Conservation (phyloP, 495 filamentous ascomycete species). For the Neurospora terricola region DNA sequence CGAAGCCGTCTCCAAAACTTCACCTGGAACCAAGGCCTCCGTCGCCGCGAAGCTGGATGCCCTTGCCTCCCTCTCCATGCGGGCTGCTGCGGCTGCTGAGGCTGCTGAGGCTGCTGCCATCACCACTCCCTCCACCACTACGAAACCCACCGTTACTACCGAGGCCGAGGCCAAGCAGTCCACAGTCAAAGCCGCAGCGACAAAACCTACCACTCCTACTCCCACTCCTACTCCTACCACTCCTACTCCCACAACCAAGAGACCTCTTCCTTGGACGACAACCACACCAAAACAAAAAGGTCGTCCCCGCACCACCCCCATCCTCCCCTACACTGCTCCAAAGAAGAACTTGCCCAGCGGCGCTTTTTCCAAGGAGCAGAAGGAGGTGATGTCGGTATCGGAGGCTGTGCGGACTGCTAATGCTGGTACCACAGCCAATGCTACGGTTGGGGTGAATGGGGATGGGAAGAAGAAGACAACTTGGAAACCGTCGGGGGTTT, state of each 20-base stretch:
- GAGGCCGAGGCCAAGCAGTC: too few species aligned
- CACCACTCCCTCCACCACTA: not conserved
- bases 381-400: not conserved
- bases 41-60: not conserved
- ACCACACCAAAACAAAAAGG: not conserved
- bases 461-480: not conserved
- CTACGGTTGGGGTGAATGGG: not conserved
- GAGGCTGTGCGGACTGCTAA: not conserved
- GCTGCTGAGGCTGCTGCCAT: not conserved
- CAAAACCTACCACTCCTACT: not conserved
- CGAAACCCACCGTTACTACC: too few species aligned
- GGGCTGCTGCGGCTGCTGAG: not conserved
- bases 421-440: not conserved
- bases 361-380: not conserved
- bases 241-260: not conserved
- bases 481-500: not conserved
- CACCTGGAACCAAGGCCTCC: not conserved
- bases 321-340: not conserved
- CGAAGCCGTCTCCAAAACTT: not conserved
- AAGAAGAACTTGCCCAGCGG: not conserved
- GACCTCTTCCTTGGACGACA: too few species aligned
- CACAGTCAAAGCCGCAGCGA: too few species aligned
- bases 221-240: not conserved
- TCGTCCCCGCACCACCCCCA: not conserved
- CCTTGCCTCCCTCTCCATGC: not conserved